phyloP scores from a whole-genome alignment of 768 basidiomycete species.

The Lactifluus volemus region DNA sequence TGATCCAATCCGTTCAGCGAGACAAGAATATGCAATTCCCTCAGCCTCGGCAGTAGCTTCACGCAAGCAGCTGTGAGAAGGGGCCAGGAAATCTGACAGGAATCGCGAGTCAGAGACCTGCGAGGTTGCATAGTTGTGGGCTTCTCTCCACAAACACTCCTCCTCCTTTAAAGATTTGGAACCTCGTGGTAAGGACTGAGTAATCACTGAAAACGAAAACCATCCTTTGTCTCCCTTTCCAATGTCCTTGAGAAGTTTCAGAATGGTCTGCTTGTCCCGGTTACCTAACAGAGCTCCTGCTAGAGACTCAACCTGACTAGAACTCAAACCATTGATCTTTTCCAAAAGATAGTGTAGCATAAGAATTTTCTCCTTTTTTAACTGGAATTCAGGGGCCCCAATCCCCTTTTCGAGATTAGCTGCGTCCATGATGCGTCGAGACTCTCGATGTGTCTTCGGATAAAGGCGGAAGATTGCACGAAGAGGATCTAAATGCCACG shows the following conservation, averaged over 20 bases:
- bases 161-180: background rate
- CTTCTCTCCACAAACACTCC: background rate
- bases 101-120: constrained; percentile 6
- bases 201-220: too few relatives aligned
- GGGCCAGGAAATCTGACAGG: background rate
- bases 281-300: background rate
- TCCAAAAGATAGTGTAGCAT: background rate
- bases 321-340: background rate
- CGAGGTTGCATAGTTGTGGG: background rate
- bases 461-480: background rate
- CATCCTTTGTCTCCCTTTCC: background rate
- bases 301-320: background rate
- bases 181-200: too few relatives aligned
- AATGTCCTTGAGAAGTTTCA: background rate
- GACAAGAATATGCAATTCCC: background rate
- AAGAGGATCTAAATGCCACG: background rate
- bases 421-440: background rate
- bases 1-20: background rate
- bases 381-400: background rate
- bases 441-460: background rate
- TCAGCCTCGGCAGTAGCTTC: background rate
- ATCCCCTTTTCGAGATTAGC: background rate
- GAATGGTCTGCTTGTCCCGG: background rate
- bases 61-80: background rate
- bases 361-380: constrained; percentile 2